A percentile compares a stretch with the other conserved stretches of the same genome.
These are phyloP conservation scores for Apocynum venetum DNA, from an alignment of 257 asterid genomes.

Conservation along the genomic window DNA sequence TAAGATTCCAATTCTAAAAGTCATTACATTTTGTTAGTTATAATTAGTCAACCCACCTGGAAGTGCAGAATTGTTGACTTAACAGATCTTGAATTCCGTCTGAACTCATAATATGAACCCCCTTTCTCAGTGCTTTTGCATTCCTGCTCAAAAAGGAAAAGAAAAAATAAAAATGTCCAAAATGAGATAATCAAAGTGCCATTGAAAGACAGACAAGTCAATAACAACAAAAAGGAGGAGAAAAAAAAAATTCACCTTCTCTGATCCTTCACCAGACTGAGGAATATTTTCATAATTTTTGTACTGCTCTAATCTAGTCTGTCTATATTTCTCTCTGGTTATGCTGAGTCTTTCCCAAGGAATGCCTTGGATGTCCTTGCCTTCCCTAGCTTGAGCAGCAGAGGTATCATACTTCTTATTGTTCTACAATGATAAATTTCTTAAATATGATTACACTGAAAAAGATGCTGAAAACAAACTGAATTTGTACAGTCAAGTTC, in stretches of 20 bases:
- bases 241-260: constrained; percentile 40
- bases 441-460: background rate
- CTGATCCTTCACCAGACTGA: constrained; percentile 63
- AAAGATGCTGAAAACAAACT: background rate
- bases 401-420: constrained; percentile 69
- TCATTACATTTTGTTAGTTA: background rate
- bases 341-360: constrained; percentile 90
- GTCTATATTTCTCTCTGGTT: constrained; percentile 73
- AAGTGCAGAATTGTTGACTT: constrained; percentile 87
- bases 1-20: background rate
- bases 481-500: constrained; percentile 3
- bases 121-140: constrained; percentile 69
- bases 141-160: constrained; percentile 35
- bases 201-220: background rate
- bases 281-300: constrained; percentile 84
- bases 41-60: constrained; percentile 46
- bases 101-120: constrained; percentile 52
- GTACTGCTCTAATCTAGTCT: constrained; percentile 75
- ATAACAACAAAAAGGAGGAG: background rate
- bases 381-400: constrained; percentile 84
- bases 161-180: background rate
- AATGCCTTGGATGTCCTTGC: constrained; percentile 94
- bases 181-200: background rate
- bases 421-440: constrained; percentile 33
- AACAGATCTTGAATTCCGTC: constrained; percentile 84